Percentiles rank a stretch among this genome's conserved stretches.
Evolutionary conservation across 306 rosid genomes (phyloP).

Genomic region (Vigna unguiculata): DNA sequence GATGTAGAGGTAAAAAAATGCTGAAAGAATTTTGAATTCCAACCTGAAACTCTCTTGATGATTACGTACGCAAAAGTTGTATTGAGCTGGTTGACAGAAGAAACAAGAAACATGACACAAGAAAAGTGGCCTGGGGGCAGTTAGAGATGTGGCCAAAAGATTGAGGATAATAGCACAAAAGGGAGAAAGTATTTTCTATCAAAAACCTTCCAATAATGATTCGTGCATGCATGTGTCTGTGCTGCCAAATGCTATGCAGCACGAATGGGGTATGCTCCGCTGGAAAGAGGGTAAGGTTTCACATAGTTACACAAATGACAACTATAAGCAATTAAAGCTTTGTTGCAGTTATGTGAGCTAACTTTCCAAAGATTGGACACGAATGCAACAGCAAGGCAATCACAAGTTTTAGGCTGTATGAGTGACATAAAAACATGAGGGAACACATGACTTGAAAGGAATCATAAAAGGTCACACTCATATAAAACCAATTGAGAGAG

Average conservation of each 20-base stretch:
- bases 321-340: constrained; percentile 57
- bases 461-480: constrained; percentile 46
- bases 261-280: constrained; percentile 64
- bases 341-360: constrained; percentile 43
- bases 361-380: constrained; percentile 52
- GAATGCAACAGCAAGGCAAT: constrained; percentile 67
- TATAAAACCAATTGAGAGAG: constrained; percentile 24
- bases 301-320: constrained; percentile 65
- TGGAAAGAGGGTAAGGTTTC: constrained; percentile 75
- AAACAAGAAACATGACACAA: constrained; percentile 36
- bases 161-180: constrained; percentile 41
- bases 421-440: constrained; percentile 47
- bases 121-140: constrained; percentile 37
- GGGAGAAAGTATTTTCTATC: constrained; percentile 33
- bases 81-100: constrained; percentile 47
- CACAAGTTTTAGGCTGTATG: constrained; percentile 59
- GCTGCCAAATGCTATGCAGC: constrained; percentile 50
- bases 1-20: constrained; percentile 17
- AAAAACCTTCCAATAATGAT: constrained; percentile 44
- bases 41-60: background rate
- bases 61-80: constrained; percentile 29
- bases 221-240: constrained; percentile 49
- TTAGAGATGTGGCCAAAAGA: constrained; percentile 45
- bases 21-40: background rate
- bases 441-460: constrained; percentile 53